Base-by-base conservation (phyloP, 106 monocot species). In the Xerophyta viscosa region DNA sequence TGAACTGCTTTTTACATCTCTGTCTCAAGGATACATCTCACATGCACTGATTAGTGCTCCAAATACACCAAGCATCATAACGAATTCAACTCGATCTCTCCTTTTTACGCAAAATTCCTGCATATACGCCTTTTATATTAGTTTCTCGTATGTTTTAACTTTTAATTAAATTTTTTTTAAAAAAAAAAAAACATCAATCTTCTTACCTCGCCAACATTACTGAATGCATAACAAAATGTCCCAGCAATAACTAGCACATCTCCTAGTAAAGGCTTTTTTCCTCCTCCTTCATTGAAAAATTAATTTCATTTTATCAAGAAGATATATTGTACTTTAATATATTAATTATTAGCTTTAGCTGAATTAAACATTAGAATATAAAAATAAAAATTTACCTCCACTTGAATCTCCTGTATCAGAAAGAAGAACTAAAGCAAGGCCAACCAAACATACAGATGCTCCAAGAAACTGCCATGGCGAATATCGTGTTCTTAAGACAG, bases 41-140 rank as follows among this genome's bases (percentile, higher is more conserved):
- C 66, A 57, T 21, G 24, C 37, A 62, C 67, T 58, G 37, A 84
- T 48, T 7, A 84, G 24, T 19, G 52, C 25, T 9, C 83, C 88
- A 39, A 83, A 89, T 10, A 89, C 15, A 11, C 83, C 88, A 31
- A 89, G 72, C 80, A 89, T 89, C 4, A 67, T 25, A 8, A 83
- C 27, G 7, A 80, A 48, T 62, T 89, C 88, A 41, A 89, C 60
- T 36, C 20, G 46, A 17, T 80, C 76, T 62, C 70, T 77, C 29
- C 58, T 76, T 27, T 89, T 89, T 3, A 77, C 79, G 29, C 52
- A 80, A 51, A 65, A 84, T 71, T 89, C 88, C 88, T 88, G 55
- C 55, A 71, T 30, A 31, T 41, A n/a, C n/a, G n/a, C n/a, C n/a
- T n/a, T n/a, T n/a, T n/a, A n/a, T n/a, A n/a, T n/a, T n/a, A n/a